phyloP scores from a whole-genome alignment of 805 yeast genomes.

The Hagleromyces aurorensis region DNA sequence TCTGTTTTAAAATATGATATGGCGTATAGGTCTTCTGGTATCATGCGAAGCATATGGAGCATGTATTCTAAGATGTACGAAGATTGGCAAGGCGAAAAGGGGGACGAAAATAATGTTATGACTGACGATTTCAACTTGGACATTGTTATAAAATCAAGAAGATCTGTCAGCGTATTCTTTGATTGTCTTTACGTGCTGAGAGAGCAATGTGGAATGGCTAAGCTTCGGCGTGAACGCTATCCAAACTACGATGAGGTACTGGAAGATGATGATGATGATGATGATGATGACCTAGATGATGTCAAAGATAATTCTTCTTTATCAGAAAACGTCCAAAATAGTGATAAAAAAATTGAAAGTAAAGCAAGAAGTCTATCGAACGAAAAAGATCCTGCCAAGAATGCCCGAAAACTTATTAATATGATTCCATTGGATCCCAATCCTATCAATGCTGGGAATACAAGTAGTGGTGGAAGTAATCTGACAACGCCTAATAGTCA shows the following conservation, averaged over 20 bases:
- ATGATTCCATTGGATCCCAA: slow-evolving; percentile 80
- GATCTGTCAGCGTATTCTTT: slow-evolving; percentile 89
- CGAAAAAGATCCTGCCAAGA: slow-evolving; percentile 55
- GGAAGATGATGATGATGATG: slow-evolving; percentile 30
- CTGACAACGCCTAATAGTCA: slow-evolving; percentile 13
- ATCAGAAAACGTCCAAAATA: too few relatives aligned
- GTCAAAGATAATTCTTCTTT: too few relatives aligned
- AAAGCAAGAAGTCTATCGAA: slow-evolving; percentile 46
- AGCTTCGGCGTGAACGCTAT: slow-evolving; percentile 36
- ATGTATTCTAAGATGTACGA: slow-evolving; percentile 62
- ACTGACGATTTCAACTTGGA: slow-evolving; percentile 30
- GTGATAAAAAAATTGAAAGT: slow-evolving; percentile 17
- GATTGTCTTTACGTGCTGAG: slow-evolving; percentile 81
- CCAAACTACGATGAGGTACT: slow-evolving; percentile 11
- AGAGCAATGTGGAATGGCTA: slow-evolving; percentile 82
- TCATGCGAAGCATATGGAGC: slow-evolving; percentile 92
- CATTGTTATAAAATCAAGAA: slow-evolving; percentile 66
- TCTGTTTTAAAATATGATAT: slow-evolving; percentile 87
- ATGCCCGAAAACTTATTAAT: slow-evolving; percentile 65
- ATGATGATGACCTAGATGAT: slow-evolving; percentile 28
- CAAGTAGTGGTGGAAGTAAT: slow-evolving; percentile 15
- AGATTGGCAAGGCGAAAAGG: slow-evolving; percentile 33
- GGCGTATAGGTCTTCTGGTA: slow-evolving; percentile 87
- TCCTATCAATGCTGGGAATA: slow-evolving; percentile 43
- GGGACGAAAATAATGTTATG: slow-evolving; percentile 21